A percentile compares a stretch with the other conserved stretches of the same genome.
Conservation (phyloP, 345 rosid genomes). For the Populus simonii region DNA sequence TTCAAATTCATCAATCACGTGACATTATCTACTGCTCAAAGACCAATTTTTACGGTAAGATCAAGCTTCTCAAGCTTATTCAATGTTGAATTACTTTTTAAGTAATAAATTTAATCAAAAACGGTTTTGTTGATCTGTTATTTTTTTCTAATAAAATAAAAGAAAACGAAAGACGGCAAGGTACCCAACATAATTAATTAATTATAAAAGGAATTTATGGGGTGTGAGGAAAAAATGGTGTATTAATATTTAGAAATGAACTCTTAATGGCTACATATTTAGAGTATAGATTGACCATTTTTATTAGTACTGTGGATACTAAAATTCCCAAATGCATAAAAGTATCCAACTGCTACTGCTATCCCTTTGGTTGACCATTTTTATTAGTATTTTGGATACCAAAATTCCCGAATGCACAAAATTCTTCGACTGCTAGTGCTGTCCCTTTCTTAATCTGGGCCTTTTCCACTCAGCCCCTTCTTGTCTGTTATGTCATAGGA, state of each 20-base stretch:
- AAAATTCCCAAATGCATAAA: background rate
- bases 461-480: background rate
- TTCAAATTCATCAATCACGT: too few relatives aligned
- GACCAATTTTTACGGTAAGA: conserved; percentile 1
- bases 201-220: background rate
- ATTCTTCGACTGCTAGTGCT: background rate
- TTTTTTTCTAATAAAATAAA: background rate
- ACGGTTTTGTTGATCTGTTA: background rate
- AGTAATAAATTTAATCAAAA: background rate
- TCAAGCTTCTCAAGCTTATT: background rate
- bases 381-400: background rate
- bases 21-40: background rate
- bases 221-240: background rate
- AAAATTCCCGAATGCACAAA: background rate
- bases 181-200: background rate
- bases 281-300: background rate
- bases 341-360: background rate
- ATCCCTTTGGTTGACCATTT: background rate
- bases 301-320: background rate
- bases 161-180: background rate
- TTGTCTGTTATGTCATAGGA: background rate
- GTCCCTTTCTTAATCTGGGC: background rate
- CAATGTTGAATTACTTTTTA: background rate
- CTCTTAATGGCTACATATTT: background rate
- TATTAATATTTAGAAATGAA: background rate